phyloP scores from a whole-genome alignment of 345 rosid species.

The Eutrema yunnanense region DNA sequence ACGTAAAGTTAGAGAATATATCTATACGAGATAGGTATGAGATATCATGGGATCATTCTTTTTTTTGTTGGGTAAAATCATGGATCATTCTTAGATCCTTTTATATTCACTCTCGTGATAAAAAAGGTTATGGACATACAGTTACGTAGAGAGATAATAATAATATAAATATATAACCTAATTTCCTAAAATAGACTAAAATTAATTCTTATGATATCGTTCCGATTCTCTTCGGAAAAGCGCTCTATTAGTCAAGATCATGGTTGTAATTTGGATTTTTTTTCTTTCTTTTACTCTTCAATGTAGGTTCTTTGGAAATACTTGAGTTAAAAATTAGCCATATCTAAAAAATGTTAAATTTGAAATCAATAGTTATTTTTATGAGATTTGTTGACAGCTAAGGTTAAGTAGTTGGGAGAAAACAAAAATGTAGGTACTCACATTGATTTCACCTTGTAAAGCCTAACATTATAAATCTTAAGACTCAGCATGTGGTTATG shows the following conservation, averaged over 20 bases:
- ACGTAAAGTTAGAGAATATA: too few species aligned
- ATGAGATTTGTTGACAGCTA: constrained; percentile 10
- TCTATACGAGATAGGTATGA: too few species aligned
- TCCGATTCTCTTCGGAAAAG: too few species aligned
- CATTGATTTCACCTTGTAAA: constrained; percentile 17
- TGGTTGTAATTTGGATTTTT: not conserved
- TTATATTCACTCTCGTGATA: too few species aligned
- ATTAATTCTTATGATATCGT: too few species aligned
- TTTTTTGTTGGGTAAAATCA: too few species aligned
- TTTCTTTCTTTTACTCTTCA: not conserved
- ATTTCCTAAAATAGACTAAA: too few species aligned
- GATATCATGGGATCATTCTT: too few species aligned
- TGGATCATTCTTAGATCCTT: too few species aligned
- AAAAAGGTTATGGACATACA: too few species aligned
- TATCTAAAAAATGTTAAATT: not conserved
- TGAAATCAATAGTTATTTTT: not conserved
- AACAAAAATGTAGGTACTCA: not conserved
- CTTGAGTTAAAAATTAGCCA: not conserved
- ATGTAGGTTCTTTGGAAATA: not conserved
- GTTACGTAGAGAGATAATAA: too few species aligned
- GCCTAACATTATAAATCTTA: constrained; percentile 4
- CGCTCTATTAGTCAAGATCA: not conserved
- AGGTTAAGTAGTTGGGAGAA: constrained; percentile 13
- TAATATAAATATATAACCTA: too few species aligned
- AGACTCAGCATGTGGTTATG: not conserved